These are phyloP conservation scores for Theileria orientalis DNA, from an alignment of 169 alveolate species.

Conservation along the genomic window DNA sequence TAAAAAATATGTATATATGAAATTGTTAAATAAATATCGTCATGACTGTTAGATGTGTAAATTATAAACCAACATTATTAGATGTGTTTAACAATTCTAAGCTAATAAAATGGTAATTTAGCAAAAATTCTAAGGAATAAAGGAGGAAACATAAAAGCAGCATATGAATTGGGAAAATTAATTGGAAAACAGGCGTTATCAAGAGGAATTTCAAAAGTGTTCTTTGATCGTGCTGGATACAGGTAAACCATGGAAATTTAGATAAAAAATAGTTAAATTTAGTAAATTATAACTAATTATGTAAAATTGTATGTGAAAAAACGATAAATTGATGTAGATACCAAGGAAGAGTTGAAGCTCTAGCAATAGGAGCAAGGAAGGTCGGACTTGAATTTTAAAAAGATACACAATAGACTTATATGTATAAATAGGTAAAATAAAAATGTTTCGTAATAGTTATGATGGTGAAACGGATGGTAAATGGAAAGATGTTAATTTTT, in stretches of 20 bases:
- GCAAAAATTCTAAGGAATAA: conserved; percentile 59
- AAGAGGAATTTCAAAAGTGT: conserved; percentile 70
- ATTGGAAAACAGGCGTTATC: conserved; percentile 69
- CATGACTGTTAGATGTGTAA: too few relatives aligned
- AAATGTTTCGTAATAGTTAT: too few relatives aligned
- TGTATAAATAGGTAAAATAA: neutral
- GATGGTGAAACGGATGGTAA: too few relatives aligned
- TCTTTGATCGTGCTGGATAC: conserved; percentile 71
- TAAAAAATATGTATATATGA: too few relatives aligned
- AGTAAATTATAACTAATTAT: neutral
- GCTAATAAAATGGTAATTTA: neutral
- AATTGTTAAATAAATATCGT: too few relatives aligned
- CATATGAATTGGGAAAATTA: conserved; percentile 73
- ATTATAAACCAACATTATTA: too few relatives aligned
- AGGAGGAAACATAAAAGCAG: conserved; percentile 70
- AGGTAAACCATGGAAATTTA: conserved; percentile 10
- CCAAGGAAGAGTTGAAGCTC: conserved; percentile 74
- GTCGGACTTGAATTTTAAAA: conserved; percentile 66
- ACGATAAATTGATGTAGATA: conserved; percentile 36
- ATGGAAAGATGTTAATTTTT: too few relatives aligned
- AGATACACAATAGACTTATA: too few relatives aligned
- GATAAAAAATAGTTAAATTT: neutral
- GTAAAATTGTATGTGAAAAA: neutral
- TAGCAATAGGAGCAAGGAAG: conserved; percentile 80
- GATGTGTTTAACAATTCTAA: too few relatives aligned